Base-by-base conservation (phyloP, 2,329 filamentous ascomycete genomes). In the Neonectria magnoliae region DNA sequence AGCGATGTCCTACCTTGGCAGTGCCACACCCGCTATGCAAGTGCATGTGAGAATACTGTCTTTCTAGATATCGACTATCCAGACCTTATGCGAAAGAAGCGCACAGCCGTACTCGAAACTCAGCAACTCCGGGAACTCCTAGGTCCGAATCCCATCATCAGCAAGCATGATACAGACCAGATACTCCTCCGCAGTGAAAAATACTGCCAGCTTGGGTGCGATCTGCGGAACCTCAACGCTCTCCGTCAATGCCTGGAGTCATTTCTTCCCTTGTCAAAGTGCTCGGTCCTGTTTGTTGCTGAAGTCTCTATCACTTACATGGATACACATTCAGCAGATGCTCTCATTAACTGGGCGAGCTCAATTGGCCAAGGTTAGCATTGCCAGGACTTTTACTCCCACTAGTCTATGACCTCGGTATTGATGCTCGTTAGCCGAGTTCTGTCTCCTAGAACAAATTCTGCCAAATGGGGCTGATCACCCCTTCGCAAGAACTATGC, bases 231-330 rank as follows among this genome's bases (percentile, higher is more conserved):
- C 57, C 82, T 94, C 5, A 75, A 82, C 22, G 82, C 81, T 16
- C 82, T 98, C 10, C 82, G 90, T 62, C 75, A 81, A 6, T 82
- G 88, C 4, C 79, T 97, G 25, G 83, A 84, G 18, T 79, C 79
- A 11, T 83, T 91, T 48, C 76, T 93, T 2, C 81, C 90, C 42
- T 76, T 90, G 16, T 76, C 84, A 1, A 81, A 87, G 8, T 88
- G 87, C 63, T 83, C 85, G 3, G 85, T 97, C 2, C 81, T 98
- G 25, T 97, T 96, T 72, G 86, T 94, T 27, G 94, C 94, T 1
- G 95, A 98, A 79, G 94, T 97, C 14, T 97, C 94, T 4, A 88
- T 97, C 44, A 96, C 93, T 1, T 97, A 97, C 73, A 97, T 97
- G 93, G 89, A 93, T 60, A 87, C 88, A 2, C 77, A 86, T 22